These are phyloP conservation scores for Microcyclosporella mali DNA, from an alignment of 2,329 filamentous ascomycete genomes.

Conservation along the genomic window DNA sequence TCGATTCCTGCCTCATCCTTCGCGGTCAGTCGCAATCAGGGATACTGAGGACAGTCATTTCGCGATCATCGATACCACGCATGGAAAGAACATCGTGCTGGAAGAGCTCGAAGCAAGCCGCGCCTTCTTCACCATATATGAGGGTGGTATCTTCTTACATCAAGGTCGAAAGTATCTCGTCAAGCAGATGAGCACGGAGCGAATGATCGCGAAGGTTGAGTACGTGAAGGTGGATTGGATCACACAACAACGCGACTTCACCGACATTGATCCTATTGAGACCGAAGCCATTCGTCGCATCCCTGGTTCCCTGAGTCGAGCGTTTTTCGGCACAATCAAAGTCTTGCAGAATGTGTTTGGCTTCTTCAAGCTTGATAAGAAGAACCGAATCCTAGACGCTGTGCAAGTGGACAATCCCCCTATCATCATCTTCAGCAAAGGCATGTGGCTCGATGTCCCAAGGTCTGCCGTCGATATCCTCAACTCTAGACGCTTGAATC, in stretches of 20 bases:
- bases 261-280: constrained; percentile 87
- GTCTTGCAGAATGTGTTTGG: constrained; percentile 88
- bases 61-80: constrained; percentile 81
- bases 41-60: constrained; percentile 91
- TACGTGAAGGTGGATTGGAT: constrained; percentile 91
- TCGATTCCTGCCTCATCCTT: constrained; percentile 78
- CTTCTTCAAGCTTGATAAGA: constrained; percentile 93
- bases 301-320: constrained; percentile 55
- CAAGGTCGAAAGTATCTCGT: constrained; percentile 92
- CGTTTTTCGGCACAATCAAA: constrained; percentile 80
- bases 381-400: constrained; percentile 78
- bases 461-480: constrained; percentile 72
- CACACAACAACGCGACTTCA: constrained; percentile 86
- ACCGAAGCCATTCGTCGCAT: constrained; percentile 81
- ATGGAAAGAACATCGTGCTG: constrained; percentile 74
- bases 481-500: constrained; percentile 63
- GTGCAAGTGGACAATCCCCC: constrained; percentile 91
- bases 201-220: constrained; percentile 78
- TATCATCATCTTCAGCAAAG: constrained; percentile 75
- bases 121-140: constrained; percentile 94
- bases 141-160: constrained; percentile 93
- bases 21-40: constrained; percentile 76
- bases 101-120: constrained; percentile 94
- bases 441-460: constrained; percentile 93
- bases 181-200: constrained; percentile 76